These are phyloP conservation scores for Pisolithus sp. DNA, from an alignment of 768 basidiomycete genomes.

Conservation along the genomic window DNA sequence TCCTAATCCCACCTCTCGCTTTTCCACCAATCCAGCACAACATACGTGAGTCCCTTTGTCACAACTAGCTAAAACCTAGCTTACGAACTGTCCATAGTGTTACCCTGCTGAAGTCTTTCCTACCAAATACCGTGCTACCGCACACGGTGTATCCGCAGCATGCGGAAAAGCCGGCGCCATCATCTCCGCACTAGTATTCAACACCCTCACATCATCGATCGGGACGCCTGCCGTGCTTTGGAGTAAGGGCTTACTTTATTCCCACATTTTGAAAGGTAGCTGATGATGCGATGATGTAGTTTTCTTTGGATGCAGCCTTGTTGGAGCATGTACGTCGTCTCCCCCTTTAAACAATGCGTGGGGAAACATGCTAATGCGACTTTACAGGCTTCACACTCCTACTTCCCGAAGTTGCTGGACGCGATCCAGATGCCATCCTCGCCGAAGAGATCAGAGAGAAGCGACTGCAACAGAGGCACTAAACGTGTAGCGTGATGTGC, in stretches of 20 bases:
- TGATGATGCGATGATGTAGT: conserved; percentile 31
- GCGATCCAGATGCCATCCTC: conserved; percentile 44
- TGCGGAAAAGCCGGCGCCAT: conserved; percentile 73
- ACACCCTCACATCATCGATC: conserved; percentile 49
- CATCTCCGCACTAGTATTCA: conserved; percentile 69
- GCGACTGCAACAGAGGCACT: not conserved
- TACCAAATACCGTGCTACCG: conserved; percentile 64
- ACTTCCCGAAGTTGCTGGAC: conserved; percentile 45
- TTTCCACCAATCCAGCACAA: conserved; percentile 32
- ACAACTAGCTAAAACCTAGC: not conserved
- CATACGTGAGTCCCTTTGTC: conserved; percentile 36
- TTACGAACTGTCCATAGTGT: conserved; percentile 31
- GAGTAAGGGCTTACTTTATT: conserved; percentile 43
- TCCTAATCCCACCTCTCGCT: conserved; percentile 1
- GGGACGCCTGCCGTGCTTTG: conserved; percentile 64
- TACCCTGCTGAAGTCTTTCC: conserved; percentile 80
- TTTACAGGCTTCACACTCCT: conserved; percentile 35
- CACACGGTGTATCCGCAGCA: conserved; percentile 72
- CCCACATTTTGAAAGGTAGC: not conserved
- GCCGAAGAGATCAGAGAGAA: conserved; percentile 31
- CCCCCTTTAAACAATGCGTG: not conserved
- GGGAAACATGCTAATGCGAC: not conserved
- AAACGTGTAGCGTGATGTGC: too few species aligned
- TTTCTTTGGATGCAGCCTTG: conserved; percentile 59
- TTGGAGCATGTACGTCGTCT: conserved; percentile 39